phyloP scores from a whole-genome alignment of 2,329 filamentous ascomycete genomes.

The Pseudomassariella vexata region DNA sequence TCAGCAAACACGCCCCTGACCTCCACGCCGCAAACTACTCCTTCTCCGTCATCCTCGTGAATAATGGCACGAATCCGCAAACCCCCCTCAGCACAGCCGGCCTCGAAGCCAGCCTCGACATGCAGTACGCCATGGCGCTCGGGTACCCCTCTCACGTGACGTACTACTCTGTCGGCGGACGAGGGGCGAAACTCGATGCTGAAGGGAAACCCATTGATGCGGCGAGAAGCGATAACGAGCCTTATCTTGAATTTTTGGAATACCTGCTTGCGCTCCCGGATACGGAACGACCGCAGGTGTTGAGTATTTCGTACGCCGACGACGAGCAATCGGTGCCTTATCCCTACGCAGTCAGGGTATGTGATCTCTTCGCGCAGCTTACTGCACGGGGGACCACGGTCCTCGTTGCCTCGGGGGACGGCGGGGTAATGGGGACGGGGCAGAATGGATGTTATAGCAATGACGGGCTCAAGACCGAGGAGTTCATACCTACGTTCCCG shows the following conservation, averaged over 20 bases:
- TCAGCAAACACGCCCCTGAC: conserved; percentile 27
- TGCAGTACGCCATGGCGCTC: conserved; percentile 41
- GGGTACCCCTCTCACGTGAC: conserved; percentile 36
- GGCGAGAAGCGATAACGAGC: conserved; percentile 52
- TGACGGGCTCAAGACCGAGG: conserved; percentile 41
- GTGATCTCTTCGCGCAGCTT: conserved; percentile 55
- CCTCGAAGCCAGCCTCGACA: conserved; percentile 40
- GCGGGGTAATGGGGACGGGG: conserved; percentile 45
- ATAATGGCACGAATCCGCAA: conserved; percentile 39
- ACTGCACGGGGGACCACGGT: conserved; percentile 57
- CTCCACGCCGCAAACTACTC: conserved; percentile 30
- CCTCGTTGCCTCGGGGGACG: conserved; percentile 55
- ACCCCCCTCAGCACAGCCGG: conserved; percentile 26
- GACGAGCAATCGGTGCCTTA: conserved; percentile 55
- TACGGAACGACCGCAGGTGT: conserved; percentile 49
- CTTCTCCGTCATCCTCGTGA: conserved; percentile 33
- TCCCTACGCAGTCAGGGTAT: conserved; percentile 52
- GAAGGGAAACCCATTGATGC: conserved; percentile 29
- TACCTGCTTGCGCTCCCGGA: conserved; percentile 48
- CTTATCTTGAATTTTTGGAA: conserved; percentile 58
- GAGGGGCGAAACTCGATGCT: conserved; percentile 33
- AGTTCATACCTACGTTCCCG: conserved; percentile 45
- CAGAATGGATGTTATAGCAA: conserved; percentile 42
- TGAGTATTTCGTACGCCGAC: conserved; percentile 61
- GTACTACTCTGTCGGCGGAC: conserved; percentile 40